Percentiles rank a stretch among this genome's conserved stretches.
Conservation (phyloP, 495 filamentous ascomycete genomes). For the Xylaria castorea region DNA sequence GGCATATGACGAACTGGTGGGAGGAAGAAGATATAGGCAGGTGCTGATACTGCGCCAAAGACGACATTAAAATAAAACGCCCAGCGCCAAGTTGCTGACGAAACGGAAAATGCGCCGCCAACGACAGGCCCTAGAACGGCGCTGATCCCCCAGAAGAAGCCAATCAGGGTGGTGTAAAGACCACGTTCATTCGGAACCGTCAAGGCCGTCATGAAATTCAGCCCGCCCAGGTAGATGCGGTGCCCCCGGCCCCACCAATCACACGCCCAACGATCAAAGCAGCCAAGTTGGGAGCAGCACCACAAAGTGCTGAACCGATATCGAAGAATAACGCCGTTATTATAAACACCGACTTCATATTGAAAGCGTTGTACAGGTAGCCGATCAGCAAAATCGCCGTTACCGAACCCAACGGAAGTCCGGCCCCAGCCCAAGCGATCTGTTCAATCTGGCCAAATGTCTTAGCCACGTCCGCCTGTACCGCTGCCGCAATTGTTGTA, state of each 20-base stretch:
- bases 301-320: conserved; percentile 59
- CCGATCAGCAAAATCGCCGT: conserved; percentile 51
- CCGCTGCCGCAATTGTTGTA: conserved; percentile 67
- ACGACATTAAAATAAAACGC: conserved; percentile 75
- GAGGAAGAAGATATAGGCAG: conserved; percentile 63
- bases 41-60: conserved; percentile 60
- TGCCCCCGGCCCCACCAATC: conserved; percentile 48
- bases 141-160: conserved; percentile 58
- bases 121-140: conserved; percentile 65
- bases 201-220: conserved; percentile 52
- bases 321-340: conserved; percentile 56
- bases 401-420: conserved; percentile 59
- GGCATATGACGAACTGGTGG: conserved; percentile 56
- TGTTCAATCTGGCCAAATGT: conserved; percentile 58
- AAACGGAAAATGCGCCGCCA: conserved; percentile 66
- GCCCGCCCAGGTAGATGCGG: conserved; percentile 56
- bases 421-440: conserved; percentile 62
- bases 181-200: conserved; percentile 55
- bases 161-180: conserved; percentile 53
- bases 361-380: conserved; percentile 52
- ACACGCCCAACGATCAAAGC: conserved; percentile 60
- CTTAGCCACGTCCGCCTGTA: conserved; percentile 61
- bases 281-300: conserved; percentile 59
- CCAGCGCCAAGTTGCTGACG: conserved; percentile 63
- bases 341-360: conserved; percentile 61